Evolutionary conservation across 2,329 filamentous ascomycete genomes (phyloP).

Genomic region (Orbilia brochopaga): DNA sequence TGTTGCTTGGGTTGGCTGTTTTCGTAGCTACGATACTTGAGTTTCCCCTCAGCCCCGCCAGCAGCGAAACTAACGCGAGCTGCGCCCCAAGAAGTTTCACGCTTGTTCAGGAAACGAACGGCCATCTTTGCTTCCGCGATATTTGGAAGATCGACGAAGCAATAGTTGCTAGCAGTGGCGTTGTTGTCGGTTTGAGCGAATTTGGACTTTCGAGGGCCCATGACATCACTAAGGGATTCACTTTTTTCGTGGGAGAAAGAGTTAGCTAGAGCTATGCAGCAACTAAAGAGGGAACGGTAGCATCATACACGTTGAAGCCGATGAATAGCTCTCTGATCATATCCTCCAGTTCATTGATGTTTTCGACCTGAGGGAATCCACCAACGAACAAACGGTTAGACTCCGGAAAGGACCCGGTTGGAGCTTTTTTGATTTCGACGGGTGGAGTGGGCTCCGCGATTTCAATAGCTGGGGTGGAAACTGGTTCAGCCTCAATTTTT

Average conservation of each 20-base stretch:
- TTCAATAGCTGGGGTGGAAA: neutral
- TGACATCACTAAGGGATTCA: constrained; percentile 31
- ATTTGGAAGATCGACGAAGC: constrained; percentile 32
- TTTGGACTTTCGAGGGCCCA: constrained; percentile 3
- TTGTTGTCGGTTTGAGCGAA: neutral
- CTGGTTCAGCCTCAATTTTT: no score
- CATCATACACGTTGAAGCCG: constrained; percentile 35
- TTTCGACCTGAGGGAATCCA: constrained; percentile 28
- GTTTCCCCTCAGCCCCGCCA: constrained; percentile 15
- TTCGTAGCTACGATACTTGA: constrained; percentile 23
- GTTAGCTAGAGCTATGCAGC: neutral
- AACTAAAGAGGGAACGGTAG: neutral
- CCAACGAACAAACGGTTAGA: constrained; percentile 36
- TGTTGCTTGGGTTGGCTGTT: neutral
- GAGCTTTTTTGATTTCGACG: neutral
- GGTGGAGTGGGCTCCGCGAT: neutral
- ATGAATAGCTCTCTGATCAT: constrained; percentile 31
- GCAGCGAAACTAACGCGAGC: constrained; percentile 34
- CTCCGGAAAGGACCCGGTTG: neutral
- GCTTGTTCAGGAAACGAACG: constrained; percentile 32
- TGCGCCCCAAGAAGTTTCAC: constrained; percentile 35
- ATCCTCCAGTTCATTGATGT: constrained; percentile 43
- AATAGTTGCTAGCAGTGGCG: constrained; percentile 6
- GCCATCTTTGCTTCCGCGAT: constrained; percentile 26
- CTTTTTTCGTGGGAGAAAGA: constrained; percentile 5